Evolutionary conservation across 2,329 filamentous ascomycete genomes (phyloP).

Genomic region (Lecanicillium sp.): DNA sequence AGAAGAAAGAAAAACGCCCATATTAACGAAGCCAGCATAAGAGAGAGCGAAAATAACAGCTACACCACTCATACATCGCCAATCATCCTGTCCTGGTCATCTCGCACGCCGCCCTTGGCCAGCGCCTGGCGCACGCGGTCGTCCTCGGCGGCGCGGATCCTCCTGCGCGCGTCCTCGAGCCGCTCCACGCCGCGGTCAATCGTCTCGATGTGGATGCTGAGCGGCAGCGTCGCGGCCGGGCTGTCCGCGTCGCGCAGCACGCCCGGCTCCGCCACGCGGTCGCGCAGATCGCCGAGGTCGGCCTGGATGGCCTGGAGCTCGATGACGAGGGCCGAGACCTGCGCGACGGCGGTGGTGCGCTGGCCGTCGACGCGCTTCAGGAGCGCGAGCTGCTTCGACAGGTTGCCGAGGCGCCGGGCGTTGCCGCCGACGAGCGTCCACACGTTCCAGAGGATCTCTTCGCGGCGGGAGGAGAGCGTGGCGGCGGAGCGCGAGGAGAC

Average conservation of each 20-base stretch:
- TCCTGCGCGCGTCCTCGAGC: conserved; percentile 57
- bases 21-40: no score
- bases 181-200: conserved; percentile 69
- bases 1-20: no score
- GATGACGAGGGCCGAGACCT: conserved; percentile 63
- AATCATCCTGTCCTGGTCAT: conserved; percentile 34
- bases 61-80: conserved; percentile 24
- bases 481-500: conserved; percentile 60
- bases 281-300: conserved; percentile 64
- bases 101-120: conserved; percentile 36
- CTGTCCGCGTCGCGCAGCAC: conserved; percentile 42
- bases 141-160: conserved; percentile 53
- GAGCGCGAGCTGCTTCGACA: conserved; percentile 57
- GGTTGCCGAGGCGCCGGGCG: conserved; percentile 50
- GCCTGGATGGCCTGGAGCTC: conserved; percentile 69
- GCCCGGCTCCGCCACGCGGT: conserved; percentile 62
- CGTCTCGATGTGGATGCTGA: conserved; percentile 69
- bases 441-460: conserved; percentile 61
- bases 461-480: conserved; percentile 51
- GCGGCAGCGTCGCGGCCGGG: conserved; percentile 41
- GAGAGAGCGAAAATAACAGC: no score
- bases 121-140: conserved; percentile 50
- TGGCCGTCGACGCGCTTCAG: conserved; percentile 62
- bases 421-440: conserved; percentile 74
- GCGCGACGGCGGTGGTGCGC: conserved; percentile 57